These are phyloP conservation scores for Leucosporidium scottii DNA, from an alignment of 768 basidiomycete species.

Conservation along the genomic window DNA sequence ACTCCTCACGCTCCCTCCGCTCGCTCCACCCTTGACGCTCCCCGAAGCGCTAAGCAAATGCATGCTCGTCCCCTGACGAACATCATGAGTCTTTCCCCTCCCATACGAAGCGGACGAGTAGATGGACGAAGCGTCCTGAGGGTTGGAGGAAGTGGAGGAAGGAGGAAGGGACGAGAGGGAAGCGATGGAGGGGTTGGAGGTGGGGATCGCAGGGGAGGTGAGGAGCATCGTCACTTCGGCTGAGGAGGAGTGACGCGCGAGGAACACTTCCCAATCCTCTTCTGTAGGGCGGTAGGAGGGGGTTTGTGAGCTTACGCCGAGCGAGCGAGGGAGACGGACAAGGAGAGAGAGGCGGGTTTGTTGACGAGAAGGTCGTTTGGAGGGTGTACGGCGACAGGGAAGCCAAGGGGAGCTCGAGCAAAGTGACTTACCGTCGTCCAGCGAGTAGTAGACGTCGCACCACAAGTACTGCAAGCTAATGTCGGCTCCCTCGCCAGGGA, in stretches of 20 bases:
- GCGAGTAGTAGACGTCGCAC: slow-evolving; percentile 35
- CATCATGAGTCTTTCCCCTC: slow-evolving; percentile 12
- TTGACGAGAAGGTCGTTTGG: neutral
- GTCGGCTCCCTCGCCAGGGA: slow-evolving; percentile 16
- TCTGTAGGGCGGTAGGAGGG: slow-evolving; percentile 14
- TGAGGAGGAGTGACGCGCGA: slow-evolving; percentile 7
- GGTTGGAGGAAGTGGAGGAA: slow-evolving; percentile 11
- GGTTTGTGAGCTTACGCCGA: neutral
- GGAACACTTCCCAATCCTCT: slow-evolving; percentile 36
- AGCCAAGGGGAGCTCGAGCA: no score
- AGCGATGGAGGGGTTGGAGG: slow-evolving; percentile 32
- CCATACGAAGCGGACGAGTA: slow-evolving; percentile 33
- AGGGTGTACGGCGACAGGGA: neutral
- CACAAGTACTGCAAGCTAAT: slow-evolving; percentile 32
- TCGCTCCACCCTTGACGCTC: slow-evolving; percentile 31
- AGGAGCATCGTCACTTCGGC: slow-evolving; percentile 27
- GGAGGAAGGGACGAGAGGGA: slow-evolving; percentile 29
- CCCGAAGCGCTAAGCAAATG: slow-evolving; percentile 36
- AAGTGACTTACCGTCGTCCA: slow-evolving; percentile 33
- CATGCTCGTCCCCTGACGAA: slow-evolving; percentile 28
- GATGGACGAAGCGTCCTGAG: slow-evolving; percentile 33
- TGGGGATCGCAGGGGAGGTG: slow-evolving; percentile 29
- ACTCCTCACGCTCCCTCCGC: neutral
- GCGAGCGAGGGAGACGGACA: no score
- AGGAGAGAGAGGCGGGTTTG: neutral